Conservation (phyloP, 768 basidiomycete species). For the Termitomyces bulborhizus region DNA sequence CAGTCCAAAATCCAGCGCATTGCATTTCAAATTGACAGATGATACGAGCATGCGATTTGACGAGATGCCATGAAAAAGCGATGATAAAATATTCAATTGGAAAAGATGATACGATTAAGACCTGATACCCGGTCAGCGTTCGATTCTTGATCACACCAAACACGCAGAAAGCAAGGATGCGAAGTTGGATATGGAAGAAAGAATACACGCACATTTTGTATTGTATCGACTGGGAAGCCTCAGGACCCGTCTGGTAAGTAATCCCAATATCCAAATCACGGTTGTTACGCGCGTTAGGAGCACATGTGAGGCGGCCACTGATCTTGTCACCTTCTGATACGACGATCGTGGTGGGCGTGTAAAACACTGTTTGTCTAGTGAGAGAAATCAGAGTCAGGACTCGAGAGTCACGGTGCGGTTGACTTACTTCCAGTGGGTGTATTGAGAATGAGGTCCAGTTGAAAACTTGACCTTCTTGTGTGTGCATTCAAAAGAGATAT, state of each 20-base stretch:
- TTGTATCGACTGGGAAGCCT: conserved; percentile 37
- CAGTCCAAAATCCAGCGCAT: background rate
- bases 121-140: conserved; percentile 70
- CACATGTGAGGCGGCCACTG: conserved; percentile 65
- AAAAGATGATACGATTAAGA: conserved; percentile 43
- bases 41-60: background rate
- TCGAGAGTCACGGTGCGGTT: background rate
- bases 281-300: conserved; percentile 89
- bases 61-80: background rate
- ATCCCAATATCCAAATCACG: conserved; percentile 92
- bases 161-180: conserved; percentile 11
- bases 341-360: conserved; percentile 76
- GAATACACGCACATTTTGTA: conserved; percentile 81
- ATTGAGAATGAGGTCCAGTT: conserved; percentile 95
- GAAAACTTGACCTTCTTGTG: conserved; percentile 96
- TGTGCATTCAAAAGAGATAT: conserved; percentile 90
- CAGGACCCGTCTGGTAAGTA: conserved; percentile 49
- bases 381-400: background rate
- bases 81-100: background rate
- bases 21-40: background rate
- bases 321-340: conserved; percentile 68
- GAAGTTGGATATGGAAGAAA: conserved; percentile 13
- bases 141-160: conserved; percentile 20
- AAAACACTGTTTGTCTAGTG: conserved; percentile 92
- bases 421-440: conserved; percentile 93